A percentile compares a stretch with the other conserved stretches of the same genome.
Evolutionary conservation across 169 alveolate species (phyloP).

Genomic region (Plasmodium fragile): DNA sequence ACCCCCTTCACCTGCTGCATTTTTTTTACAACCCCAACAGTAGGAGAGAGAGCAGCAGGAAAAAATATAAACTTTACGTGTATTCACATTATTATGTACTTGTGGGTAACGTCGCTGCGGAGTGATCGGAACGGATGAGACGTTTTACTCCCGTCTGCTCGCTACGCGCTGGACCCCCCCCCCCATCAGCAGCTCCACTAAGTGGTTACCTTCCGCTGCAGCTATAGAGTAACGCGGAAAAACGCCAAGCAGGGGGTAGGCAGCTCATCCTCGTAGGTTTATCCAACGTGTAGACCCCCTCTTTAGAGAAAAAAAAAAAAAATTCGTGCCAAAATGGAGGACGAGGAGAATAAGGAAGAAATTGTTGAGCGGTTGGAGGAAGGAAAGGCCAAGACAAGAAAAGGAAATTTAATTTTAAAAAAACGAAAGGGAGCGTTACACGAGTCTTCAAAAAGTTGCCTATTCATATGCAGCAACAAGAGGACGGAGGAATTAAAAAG

Average conservation of each 20-base stretch:
- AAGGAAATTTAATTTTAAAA: constrained; percentile 34
- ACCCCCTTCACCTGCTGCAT: too few species aligned
- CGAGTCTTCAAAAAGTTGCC: constrained; percentile 29
- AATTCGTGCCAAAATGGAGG: constrained; percentile 41
- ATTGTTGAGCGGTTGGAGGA: neutral
- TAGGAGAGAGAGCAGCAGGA: neutral
- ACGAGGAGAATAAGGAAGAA: constrained; percentile 17
- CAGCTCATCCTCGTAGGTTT: neutral
- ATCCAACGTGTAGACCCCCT: neutral
- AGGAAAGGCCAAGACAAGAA: constrained; percentile 44
- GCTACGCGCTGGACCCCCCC: neutral
- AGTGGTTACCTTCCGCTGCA: neutral
- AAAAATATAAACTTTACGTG: neutral
- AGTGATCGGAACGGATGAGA: neutral
- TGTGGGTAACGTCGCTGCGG: neutral
- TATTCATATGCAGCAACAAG: constrained; percentile 47
- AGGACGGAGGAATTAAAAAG: constrained; percentile 32
- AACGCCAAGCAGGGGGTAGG: neutral
- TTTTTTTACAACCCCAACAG: too few species aligned
- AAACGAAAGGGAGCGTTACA: constrained; percentile 52
- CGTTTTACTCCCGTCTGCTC: neutral
- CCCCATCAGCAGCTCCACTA: neutral
- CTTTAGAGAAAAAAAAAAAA: too few species aligned
- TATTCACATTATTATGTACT: neutral
- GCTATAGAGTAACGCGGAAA: neutral